Conservation (phyloP, 805 yeast genomes). For the Candida palmyrensis region DNA sequence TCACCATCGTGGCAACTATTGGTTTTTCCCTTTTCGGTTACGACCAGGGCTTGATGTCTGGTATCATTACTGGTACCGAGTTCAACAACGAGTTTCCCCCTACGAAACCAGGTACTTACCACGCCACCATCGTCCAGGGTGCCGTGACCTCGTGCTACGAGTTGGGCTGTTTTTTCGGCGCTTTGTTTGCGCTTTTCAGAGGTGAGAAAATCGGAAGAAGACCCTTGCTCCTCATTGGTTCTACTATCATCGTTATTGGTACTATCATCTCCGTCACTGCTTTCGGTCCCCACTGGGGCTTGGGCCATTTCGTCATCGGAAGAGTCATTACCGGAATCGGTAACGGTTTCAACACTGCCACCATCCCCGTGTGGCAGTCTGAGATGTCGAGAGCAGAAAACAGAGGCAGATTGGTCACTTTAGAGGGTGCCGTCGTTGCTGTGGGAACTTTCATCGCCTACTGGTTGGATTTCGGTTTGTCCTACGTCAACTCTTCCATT, state of each 20-base stretch:
- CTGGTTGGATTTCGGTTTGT: constrained; percentile 61
- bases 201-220: constrained; percentile 42
- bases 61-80: constrained; percentile 34
- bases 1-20: constrained; percentile 22
- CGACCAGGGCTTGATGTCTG: constrained; percentile 42
- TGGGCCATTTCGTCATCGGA: constrained; percentile 68
- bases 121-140: constrained; percentile 51
- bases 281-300: constrained; percentile 39
- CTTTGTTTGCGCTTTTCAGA: constrained; percentile 31
- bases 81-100: constrained; percentile 37
- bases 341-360: constrained; percentile 38
- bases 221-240: constrained; percentile 32
- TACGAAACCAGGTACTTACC: constrained; percentile 21
- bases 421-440: constrained; percentile 53
- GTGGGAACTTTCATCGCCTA: constrained; percentile 67
- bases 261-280: constrained; percentile 35
- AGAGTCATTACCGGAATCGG: constrained; percentile 45
- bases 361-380: constrained; percentile 44
- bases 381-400: constrained; percentile 41
- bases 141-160: constrained; percentile 67
- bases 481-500: constrained; percentile 47
- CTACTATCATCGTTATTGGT: constrained; percentile 36
- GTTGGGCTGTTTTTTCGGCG: constrained; percentile 53
- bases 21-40: constrained; percentile 30
- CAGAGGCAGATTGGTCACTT: constrained; percentile 35